These are phyloP conservation scores for Eimeria zaria DNA, from an alignment of 169 alveolate species.

Conservation along the genomic window DNA sequence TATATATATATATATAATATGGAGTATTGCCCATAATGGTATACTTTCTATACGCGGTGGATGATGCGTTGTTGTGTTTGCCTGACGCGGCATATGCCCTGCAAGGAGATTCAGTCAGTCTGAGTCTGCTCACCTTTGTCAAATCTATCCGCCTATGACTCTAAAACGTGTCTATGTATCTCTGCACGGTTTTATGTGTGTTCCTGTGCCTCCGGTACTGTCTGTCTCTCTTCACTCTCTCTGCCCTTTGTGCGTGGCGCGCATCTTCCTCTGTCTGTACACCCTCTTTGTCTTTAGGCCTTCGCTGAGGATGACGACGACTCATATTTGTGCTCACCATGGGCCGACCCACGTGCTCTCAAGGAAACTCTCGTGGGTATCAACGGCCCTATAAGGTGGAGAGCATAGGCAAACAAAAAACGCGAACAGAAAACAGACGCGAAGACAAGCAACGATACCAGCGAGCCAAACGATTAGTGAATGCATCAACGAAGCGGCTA, in stretches of 20 bases:
- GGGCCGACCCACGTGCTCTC: slow-evolving; percentile 97
- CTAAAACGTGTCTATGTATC: neutral
- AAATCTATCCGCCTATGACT: neutral
- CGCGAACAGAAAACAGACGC: neutral
- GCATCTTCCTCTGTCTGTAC: neutral
- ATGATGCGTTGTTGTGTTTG: neutral
- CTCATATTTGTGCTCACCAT: slow-evolving; percentile 95
- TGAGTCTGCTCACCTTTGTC: neutral
- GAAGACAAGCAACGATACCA: neutral
- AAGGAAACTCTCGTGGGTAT: slow-evolving; percentile 88
- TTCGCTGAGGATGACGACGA: slow-evolving; percentile 97
- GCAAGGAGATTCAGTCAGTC: neutral
- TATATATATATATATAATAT: too few relatives aligned
- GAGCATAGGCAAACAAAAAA: neutral
- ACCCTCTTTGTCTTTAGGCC: slow-evolving; percentile 64
- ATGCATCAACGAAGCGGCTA: neutral
- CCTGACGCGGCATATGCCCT: neutral
- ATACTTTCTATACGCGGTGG: neutral
- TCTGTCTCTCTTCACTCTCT: neutral
- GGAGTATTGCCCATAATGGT: too few relatives aligned
- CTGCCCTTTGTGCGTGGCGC: neutral
- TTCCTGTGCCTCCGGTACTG: neutral
- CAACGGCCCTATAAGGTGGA: slow-evolving; percentile 79
- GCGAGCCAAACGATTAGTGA: neutral
- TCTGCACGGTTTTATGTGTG: neutral